Conservation (phyloP, 139 green algal genomes). For the Picochlorum costavermella region DNA sequence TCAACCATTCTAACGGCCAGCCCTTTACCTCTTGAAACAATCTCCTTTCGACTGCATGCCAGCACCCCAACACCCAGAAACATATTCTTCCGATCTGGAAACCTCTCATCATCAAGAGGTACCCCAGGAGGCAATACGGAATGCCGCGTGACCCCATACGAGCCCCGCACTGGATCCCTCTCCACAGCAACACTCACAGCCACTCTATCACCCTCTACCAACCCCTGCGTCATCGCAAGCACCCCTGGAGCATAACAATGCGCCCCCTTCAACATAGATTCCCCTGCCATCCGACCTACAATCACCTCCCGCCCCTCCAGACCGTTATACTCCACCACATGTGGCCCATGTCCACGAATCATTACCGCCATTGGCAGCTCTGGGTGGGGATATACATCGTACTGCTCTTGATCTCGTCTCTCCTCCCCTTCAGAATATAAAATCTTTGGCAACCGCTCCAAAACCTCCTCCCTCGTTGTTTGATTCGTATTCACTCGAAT, state of each 20-base stretch:
- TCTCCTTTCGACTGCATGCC: constrained; percentile 46
- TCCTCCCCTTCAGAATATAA: neutral
- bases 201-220: constrained; percentile 63
- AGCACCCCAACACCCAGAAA: constrained; percentile 55
- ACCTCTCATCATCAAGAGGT: neutral
- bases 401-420: neutral
- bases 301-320: constrained; percentile 58
- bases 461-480: constrained; percentile 18
- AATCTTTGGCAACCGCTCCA: constrained; percentile 9
- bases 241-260: constrained; percentile 65
- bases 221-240: constrained; percentile 20
- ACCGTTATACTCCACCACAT: constrained; percentile 13
- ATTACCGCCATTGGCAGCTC: constrained; percentile 39
- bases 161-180: neutral
- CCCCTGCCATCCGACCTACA: constrained; percentile 66
- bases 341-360: constrained; percentile 41
- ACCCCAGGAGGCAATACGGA: constrained; percentile 28
- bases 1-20: constrained; percentile 52
- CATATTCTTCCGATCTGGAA: constrained; percentile 22
- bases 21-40: constrained; percentile 50
- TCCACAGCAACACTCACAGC: constrained; percentile 59
- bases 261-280: constrained; percentile 71
- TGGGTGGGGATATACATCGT: constrained; percentile 23
- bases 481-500: constrained; percentile 61
- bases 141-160: constrained; percentile 45